Evolutionary conservation across 306 rosid species (phyloP), one percentile per base, ranked within the genome.

Genomic region (Prunus dulcis): DNA sequence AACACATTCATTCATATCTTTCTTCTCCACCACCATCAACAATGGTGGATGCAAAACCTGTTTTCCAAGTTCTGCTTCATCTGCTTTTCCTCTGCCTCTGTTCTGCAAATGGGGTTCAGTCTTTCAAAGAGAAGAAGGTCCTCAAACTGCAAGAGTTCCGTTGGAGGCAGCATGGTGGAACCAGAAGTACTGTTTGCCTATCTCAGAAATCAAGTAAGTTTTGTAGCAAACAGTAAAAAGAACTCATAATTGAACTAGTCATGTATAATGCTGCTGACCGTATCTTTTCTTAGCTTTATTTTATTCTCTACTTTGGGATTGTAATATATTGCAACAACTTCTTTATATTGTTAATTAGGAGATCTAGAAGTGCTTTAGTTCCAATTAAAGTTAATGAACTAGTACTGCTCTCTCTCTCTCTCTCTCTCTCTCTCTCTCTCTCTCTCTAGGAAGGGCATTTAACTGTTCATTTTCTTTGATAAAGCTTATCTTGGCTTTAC

Each of bases 191-290:
- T 56, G 53, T 13, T 55, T 83, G 86, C 75, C 60, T 70, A 77
- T 61, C 76, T 38, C 79, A 80, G 50, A 83, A 81, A 75, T 82
- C 89, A 68, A 83, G 91, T 85, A 74, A 85, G 91, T 87, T 58
- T 49, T 61, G 62, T 18, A 23, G 18, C 27, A 34, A 72, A 46
- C 25, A 56, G 49, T 73, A 38, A 69, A 52, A 41, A 52, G 65
- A 53, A 72, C 10, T 49, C 9, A 49, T 43, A 38, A 12, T 38
- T 38, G 43, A 38, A 63, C 19, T 55, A 68, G 22, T 55, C 38
- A 19, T 38, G 9, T 7, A 38, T 0, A 34, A 13, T 50, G 52
- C 34, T 25, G 50, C 46, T 22, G 81, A 38, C 43, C 43, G 2
- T 38, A 38, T 7, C 43, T 38, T 38, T 38, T 38, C 43, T 38